Evolutionary conservation across 371 early-diverging fungal genomes (phyloP), one percentile per base, ranked within the genome.

Genomic region (Saksenaea vasiformis): DNA sequence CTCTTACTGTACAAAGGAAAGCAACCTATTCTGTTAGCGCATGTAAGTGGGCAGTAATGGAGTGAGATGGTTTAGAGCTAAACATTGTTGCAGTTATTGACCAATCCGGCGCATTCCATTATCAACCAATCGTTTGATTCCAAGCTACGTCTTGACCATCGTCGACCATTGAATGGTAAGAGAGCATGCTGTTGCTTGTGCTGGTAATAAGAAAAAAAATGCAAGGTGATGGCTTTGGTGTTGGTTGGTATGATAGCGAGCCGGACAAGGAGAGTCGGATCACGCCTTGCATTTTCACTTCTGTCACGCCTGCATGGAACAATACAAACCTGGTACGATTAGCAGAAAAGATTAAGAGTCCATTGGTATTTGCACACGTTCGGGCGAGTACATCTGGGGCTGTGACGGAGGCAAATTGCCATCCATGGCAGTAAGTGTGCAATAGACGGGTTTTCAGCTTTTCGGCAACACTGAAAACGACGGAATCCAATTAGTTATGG

Each of bases 261-360:
- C 67, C 72, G 34, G 80, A 78, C 43, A 61, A 74, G 17, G 72
- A 78, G 35, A 69, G 71, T 3, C 36, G 65, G 10, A 72, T 69
- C n/a, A 77, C 84, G 26, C 91, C 91, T 27, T 94, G 94, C 72
- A 91, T 94, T 56, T 94, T 93, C 65, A 92, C 94, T 0, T 92
- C 92, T 5, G 90, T 90, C 1, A 86, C 92, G 54, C 94, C 94
- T 5, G 94, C 94, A 26, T 94, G 94, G 94, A 92, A 88, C 78
- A 94, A 94, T 71, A 66, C 80, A 60, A 94, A 94, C 63, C 76
- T 94, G 43, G 81, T 86, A 54, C 84, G 94, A 44, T 76, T 94
- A 38, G 90, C 93, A 2, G 91, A 93, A 62, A 91, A 93, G 71
- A 87, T 94, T 64, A 84, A 86, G 66, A 88, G 91, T 62, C 84